These are phyloP conservation scores for Turnera subulata DNA, from an alignment of 345 rosid species.

Conservation along the genomic window DNA sequence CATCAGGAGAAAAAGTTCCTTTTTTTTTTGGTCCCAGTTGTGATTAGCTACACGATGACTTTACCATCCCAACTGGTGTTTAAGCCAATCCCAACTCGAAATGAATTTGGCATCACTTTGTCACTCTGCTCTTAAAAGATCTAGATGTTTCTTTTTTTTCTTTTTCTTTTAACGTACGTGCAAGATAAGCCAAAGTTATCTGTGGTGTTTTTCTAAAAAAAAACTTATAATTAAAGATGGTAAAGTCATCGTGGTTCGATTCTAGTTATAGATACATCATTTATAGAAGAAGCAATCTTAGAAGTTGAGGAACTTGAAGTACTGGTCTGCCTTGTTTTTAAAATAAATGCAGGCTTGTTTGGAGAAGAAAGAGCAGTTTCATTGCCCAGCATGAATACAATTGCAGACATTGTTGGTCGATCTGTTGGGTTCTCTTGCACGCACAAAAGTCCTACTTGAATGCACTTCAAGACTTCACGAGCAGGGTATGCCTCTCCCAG, in stretches of 20 bases:
- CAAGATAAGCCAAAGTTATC: too few species aligned
- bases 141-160: too few species aligned
- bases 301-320: background rate
- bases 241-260: background rate
- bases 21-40: too few species aligned
- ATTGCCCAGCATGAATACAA: conserved; percentile 3
- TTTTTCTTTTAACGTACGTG: too few species aligned
- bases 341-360: background rate
- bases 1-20: conserved; percentile 1
- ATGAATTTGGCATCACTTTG: too few species aligned
- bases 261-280: background rate
- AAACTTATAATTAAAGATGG: background rate
- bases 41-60: too few species aligned
- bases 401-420: conserved; percentile 4
- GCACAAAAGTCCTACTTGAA: conserved; percentile 4
- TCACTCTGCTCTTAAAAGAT: too few species aligned
- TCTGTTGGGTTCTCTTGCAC: conserved; percentile 5
- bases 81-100: too few species aligned
- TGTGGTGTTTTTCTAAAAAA: background rate
- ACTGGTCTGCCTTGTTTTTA: background rate
- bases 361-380: background rate
- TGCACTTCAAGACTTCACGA: background rate
- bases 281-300: background rate
- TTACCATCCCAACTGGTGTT: too few species aligned
- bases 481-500: conserved; percentile 1